Base-by-base conservation (phyloP, 805 yeast genomes). In the Ogataea neopini region DNA sequence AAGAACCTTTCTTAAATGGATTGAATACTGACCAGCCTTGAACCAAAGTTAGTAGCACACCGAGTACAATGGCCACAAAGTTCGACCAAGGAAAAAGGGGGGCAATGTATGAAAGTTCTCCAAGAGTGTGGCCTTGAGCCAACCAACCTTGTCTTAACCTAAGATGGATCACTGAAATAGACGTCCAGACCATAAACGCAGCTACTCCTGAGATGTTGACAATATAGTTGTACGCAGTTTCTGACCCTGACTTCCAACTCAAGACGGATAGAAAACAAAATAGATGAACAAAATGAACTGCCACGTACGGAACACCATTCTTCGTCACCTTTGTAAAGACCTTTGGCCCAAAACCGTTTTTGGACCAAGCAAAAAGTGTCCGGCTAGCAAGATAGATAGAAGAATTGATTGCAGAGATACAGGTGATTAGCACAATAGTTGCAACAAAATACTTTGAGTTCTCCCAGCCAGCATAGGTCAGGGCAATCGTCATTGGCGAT, bases 1-100 rank as follows among this genome's bases (percentile, higher is more conserved):
- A 77, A 40, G 56, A 55, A 15, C 81, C 82, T 3, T 80, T 79
- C 23, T 69, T 65, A 53, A 80, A 82, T 0, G 87, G 88, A 41
- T 71, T 70, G 52, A 82, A 76, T 33, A 73, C 68, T 0, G 83
- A 69, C 86, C 86, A 82, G 3, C 86, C 86, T 61, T 82, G 87
- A 15, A 80, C 91, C 44, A 78, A 79, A 41, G 86, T 90, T 30
- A 76, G 73, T 47, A 80, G 84, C 1, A 77, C 85, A 34, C 96
- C 96, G 8, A 73, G 48, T 9, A 51, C 44, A 39, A 75, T 64
- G 4, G 77, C 77, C 57, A 73, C 32, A 53, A 69, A 73, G 7
- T 75, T 60, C 14, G 72, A 74, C 56, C 64, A 75, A 23, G 81
- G 80, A 58, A 74, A 78, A 20, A 74, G 62, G 8, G 80, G 79